Evolutionary conservation across 768 basidiomycete genomes (phyloP).

Genomic region (Leccinum subgranulosum): DNA sequence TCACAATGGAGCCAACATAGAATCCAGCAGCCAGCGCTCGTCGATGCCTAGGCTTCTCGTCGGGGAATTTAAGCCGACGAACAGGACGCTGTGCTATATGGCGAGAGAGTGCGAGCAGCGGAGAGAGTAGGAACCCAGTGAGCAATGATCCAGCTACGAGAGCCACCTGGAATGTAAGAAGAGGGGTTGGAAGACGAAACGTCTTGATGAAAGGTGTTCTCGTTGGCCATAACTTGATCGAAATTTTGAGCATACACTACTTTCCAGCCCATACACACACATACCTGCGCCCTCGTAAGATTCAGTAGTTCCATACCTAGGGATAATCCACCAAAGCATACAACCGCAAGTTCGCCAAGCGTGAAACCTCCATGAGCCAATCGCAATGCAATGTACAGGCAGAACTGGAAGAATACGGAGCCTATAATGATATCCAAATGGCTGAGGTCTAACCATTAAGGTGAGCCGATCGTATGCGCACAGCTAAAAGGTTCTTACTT

Average conservation of each 20-base stretch:
- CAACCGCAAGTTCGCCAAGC: constrained; percentile 87
- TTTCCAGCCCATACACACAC: constrained; percentile 21
- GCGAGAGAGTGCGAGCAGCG: constrained; percentile 86
- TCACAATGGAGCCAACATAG: constrained; percentile 69
- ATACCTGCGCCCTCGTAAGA: constrained; percentile 76
- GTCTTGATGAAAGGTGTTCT: constrained; percentile 86
- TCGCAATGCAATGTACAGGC: constrained; percentile 84
- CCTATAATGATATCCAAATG: constrained; percentile 69
- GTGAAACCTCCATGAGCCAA: constrained; percentile 95
- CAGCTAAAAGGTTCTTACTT: constrained; percentile 43
- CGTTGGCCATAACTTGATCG: constrained; percentile 67
- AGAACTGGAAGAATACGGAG: constrained; percentile 86
- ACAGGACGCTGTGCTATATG: constrained; percentile 87
- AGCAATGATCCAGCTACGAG: constrained; percentile 90
- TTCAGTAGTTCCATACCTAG: constrained; percentile 85
- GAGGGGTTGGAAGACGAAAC: constrained; percentile 87
- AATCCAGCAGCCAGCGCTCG: constrained; percentile 83
- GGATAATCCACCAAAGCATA: constrained; percentile 84
- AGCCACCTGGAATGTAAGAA: constrained; percentile 89
- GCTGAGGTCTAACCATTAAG: constrained; percentile 58
- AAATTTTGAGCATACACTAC: constrained; percentile 2
- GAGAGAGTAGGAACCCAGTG: constrained; percentile 92
- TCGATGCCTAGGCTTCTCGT: constrained; percentile 79
- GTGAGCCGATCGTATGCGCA: background rate
- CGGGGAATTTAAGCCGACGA: constrained; percentile 74